phyloP scores from a whole-genome alignment of 768 basidiomycete species.

The Crucibulum laeve region DNA sequence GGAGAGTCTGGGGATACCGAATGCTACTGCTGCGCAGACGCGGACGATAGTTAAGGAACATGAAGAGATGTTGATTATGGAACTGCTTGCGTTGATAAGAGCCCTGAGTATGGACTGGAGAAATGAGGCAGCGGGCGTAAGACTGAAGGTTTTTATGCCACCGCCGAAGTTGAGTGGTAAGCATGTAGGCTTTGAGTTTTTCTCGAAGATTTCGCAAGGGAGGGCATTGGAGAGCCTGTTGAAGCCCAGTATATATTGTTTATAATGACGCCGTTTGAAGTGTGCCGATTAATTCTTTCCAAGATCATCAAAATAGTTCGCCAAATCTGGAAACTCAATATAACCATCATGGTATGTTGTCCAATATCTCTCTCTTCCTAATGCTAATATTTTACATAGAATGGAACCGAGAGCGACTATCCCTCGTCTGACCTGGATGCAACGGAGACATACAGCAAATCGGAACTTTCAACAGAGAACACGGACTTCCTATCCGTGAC shows the following conservation, averaged over 20 bases:
- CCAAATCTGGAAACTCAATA: neutral
- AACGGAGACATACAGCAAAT: conserved; percentile 9
- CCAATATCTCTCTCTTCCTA: neutral
- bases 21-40: too few relatives aligned
- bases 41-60: too few relatives aligned
- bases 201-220: neutral
- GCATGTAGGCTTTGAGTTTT: neutral
- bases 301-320: neutral
- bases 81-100: too few relatives aligned
- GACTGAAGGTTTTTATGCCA: neutral
- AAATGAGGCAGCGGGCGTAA: too few relatives aligned
- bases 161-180: neutral
- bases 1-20: too few relatives aligned
- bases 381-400: neutral
- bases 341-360: neutral
- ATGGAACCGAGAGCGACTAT: neutral
- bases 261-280: neutral
- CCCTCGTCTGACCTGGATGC: neutral
- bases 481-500: conserved; percentile 8
- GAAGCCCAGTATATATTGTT: neutral
- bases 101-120: too few relatives aligned
- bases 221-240: neutral
- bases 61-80: too few relatives aligned
- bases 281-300: neutral
- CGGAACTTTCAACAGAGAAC: conserved; percentile 15